These are phyloP conservation scores for Scedosporium boydii DNA, from an alignment of 2,329 filamentous ascomycete genomes.

Conservation along the genomic window DNA sequence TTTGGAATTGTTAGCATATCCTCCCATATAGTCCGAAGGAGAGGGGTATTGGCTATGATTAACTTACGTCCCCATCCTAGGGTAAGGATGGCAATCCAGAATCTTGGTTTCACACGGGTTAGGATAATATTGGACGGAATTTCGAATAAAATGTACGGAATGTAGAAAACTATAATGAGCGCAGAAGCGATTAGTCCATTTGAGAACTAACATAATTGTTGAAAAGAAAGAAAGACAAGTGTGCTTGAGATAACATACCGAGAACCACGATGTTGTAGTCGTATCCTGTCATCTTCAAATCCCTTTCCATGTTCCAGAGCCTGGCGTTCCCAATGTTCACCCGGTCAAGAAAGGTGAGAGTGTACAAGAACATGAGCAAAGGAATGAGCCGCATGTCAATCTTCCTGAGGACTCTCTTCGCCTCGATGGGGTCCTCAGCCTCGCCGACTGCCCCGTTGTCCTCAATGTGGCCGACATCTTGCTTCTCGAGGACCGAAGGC, in stretches of 20 bases:
- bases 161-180: conserved; percentile 17
- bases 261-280: conserved; percentile 19
- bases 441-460: not conserved
- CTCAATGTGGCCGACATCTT: not conserved
- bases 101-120: conserved; percentile 18
- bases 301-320: conserved; percentile 28
- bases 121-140: conserved; percentile 20
- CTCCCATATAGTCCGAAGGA: not conserved
- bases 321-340: conserved; percentile 71
- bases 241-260: conserved; percentile 9
- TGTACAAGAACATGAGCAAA: conserved; percentile 16
- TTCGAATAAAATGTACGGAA: conserved; percentile 22
- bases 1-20: not conserved
- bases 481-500: conserved; percentile 1
- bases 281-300: conserved; percentile 18
- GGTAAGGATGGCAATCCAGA: conserved; percentile 16
- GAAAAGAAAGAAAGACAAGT: not conserved
- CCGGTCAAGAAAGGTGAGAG: conserved; percentile 51
- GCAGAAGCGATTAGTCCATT: not conserved
- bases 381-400: conserved; percentile 16
- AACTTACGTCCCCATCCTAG: conserved; percentile 19
- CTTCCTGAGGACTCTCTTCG: conserved; percentile 12
- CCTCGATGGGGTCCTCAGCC: conserved; percentile 9
- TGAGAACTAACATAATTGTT: not conserved
- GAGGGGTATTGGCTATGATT: not conserved